Conservation (phyloP, 2,329 filamentous ascomycete genomes). For the Calycina marina region DNA sequence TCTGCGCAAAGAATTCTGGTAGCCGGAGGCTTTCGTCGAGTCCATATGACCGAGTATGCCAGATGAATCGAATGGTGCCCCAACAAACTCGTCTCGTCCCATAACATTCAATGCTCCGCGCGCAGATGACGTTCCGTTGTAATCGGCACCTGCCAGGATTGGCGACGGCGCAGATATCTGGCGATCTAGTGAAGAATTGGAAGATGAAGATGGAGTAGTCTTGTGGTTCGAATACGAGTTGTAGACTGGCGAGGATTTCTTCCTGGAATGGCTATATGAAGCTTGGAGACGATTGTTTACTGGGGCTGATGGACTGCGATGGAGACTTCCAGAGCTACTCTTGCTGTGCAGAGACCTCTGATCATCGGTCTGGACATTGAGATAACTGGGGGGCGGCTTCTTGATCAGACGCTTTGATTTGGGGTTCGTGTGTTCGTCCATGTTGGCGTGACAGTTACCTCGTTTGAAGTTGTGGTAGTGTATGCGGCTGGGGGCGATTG, state of each 20-base stretch:
- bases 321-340: slow-evolving; percentile 48
- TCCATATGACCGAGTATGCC: slow-evolving; percentile 47
- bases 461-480: background rate
- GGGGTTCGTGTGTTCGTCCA: no score
- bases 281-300: slow-evolving; percentile 11
- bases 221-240: slow-evolving; percentile 30
- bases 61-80: slow-evolving; percentile 49
- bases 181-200: slow-evolving; percentile 22
- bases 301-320: slow-evolving; percentile 45
- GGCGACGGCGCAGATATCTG: slow-evolving; percentile 19
- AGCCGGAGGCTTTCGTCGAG: slow-evolving; percentile 22
- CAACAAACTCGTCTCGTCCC: slow-evolving; percentile 44
- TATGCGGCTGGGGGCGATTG: background rate
- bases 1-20: slow-evolving; percentile 24
- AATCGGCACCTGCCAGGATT: slow-evolving; percentile 16
- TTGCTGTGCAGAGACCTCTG: slow-evolving; percentile 43
- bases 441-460: no score
- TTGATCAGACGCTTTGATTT: slow-evolving; percentile 51
- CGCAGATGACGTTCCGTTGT: slow-evolving; percentile 12
- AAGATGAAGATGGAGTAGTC: slow-evolving; percentile 29
- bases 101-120: slow-evolving; percentile 29
- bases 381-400: slow-evolving; percentile 37
- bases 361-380: slow-evolving; percentile 34
- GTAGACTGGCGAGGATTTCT: slow-evolving; percentile 15
- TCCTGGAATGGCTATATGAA: slow-evolving; percentile 15